Evolutionary conservation across 2,329 filamentous ascomycete species (phyloP).

Genomic region (Ascomycota sp.): DNA sequence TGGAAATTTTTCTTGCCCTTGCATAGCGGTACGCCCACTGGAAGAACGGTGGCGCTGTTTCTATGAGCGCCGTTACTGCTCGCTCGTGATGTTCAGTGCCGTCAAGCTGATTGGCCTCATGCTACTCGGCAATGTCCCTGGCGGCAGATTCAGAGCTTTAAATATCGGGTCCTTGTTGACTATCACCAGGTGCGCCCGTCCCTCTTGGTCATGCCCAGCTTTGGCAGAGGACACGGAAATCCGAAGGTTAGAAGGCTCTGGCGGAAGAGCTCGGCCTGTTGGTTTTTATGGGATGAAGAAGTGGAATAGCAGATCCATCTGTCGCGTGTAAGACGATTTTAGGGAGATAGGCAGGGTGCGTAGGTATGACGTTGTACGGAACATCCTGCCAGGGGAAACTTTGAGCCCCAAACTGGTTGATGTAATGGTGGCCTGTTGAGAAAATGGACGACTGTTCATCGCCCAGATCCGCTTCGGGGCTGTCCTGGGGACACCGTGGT

Average conservation of each 20-base stretch:
- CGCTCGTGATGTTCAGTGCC: not conserved
- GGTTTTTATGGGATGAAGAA: constrained; percentile 3
- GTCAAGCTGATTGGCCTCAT: too few relatives aligned
- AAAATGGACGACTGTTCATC: too few relatives aligned
- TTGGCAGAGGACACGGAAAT: constrained; percentile 16
- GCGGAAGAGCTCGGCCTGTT: constrained; percentile 14
- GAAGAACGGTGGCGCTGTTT: constrained; percentile 4
- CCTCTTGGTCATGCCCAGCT: constrained; percentile 19
- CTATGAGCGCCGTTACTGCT: not conserved
- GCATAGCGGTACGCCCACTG: constrained; percentile 14
- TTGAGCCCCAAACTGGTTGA: too few relatives aligned
- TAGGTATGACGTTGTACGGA: constrained; percentile 15
- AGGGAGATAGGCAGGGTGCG: constrained; percentile 24
- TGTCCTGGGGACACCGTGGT: too few relatives aligned
- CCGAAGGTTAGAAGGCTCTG: constrained; percentile 10
- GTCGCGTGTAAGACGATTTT: not conserved
- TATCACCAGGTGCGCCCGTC: not conserved
- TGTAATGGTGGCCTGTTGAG: too few relatives aligned
- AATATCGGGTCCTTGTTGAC: constrained; percentile 5
- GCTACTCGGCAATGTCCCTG: too few relatives aligned
- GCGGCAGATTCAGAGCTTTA: too few relatives aligned
- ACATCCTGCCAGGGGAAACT: too few relatives aligned
- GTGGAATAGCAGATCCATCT: constrained; percentile 1
- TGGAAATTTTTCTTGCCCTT: constrained; percentile 17
- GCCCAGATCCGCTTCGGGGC: too few relatives aligned